Base-by-base conservation (phyloP, 1,284 basidiomycete species). In the Heterobasidion parviporum region DNA sequence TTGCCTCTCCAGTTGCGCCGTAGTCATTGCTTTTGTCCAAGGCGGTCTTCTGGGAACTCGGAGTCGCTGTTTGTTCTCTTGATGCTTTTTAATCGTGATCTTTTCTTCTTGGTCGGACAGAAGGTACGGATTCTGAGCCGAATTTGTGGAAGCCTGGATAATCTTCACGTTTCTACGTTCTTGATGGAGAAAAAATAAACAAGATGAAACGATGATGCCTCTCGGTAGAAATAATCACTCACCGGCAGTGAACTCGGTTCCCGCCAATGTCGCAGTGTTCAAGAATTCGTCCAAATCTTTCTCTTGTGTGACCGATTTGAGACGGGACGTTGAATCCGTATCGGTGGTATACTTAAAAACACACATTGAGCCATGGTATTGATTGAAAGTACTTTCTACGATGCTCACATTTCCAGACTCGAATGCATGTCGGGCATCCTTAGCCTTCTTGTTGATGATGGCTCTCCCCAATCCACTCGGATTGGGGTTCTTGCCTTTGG, bases 181-280 rank as follows among this genome's bases (percentile, higher is more conserved):
- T 91, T 32, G 56, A 38, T 55, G 58, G 44, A 41, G 55, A 50
- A 32, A 38, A 50, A 41, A 53, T 12, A 18, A 10, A 20, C 32
- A 26, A 48, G 33, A 36, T 8, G 33, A 26, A 15, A 18, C 47
- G 26, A 36, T 10, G 34, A 52, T 36, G 8, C 12, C 10, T 15
- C 16, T 38, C 9, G 18, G 18, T 38, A 6, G 38, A 33, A n/a
- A 26, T 8, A 57, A 26, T 26, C 32, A 67, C 81, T 53, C 60
- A 94, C 94, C 94, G 41, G 94, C 97, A n/a, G 94, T 94, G 67
- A 99, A 99, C 65, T 99, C 93, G 14, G 88, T 89, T 54, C 92
- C 96, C 18, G 97, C 97, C 53, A 99, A 76, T 61, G 93, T 89
- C 3, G 97, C 97, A 16, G 94, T 98, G 68, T 86, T 96, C 58